Percentiles rank a stretch among this genome's conserved stretches.
Evolutionary conservation across 441 rosid genomes (phyloP).

Genomic region (Populus hybrid): DNA sequence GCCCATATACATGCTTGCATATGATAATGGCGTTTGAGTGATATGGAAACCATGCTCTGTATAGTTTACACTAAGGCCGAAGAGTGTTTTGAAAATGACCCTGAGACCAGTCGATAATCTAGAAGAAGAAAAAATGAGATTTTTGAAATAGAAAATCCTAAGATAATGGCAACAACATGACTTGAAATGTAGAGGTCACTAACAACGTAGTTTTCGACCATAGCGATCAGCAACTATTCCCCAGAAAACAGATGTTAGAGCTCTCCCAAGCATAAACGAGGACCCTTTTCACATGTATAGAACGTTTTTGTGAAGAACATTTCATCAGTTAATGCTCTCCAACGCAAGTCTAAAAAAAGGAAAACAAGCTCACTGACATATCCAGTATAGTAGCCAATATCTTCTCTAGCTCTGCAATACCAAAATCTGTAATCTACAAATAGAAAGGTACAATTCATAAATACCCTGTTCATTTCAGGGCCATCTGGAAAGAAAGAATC

Average conservation of each 20-base stretch:
- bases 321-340: not conserved
- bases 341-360: not conserved
- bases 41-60: not conserved
- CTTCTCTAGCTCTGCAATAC: conserved; percentile 62
- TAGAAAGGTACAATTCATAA: not conserved
- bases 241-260: conserved; percentile 77
- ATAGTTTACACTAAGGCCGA: conserved; percentile 72
- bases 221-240: conserved; percentile 79
- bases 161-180: not conserved
- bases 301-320: conserved; percentile 15
- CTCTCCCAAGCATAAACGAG: conserved; percentile 83
- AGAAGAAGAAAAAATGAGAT: not conserved
- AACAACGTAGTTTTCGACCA: conserved; percentile 92
- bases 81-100: conserved; percentile 73
- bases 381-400: conserved; percentile 77
- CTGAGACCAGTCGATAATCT: no score
- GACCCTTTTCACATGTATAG: conserved; percentile 44
- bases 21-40: conserved; percentile 14
- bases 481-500: no score
- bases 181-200: conserved; percentile 27
- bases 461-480: not conserved
- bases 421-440: conserved; percentile 57
- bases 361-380: conserved; percentile 57
- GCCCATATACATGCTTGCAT: not conserved
- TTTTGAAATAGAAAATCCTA: not conserved